Evolutionary conservation across 768 basidiomycete species (phyloP).

Genomic region (Hypsizygus marmoreus): DNA sequence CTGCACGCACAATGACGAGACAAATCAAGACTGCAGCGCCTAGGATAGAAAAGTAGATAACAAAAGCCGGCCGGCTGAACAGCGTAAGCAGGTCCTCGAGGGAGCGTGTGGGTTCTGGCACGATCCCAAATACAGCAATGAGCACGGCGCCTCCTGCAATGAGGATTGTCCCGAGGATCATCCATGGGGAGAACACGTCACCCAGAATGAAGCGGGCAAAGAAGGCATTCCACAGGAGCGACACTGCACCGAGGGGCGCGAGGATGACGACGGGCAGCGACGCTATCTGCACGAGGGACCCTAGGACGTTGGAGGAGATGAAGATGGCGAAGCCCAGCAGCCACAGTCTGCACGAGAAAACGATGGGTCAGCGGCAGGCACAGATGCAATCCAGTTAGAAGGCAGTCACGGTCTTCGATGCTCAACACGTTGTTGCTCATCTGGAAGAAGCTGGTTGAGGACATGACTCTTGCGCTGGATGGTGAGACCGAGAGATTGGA

Average conservation of each 20-base stretch:
- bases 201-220: conserved; percentile 85
- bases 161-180: conserved; percentile 83
- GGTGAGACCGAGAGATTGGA: conserved; percentile 90
- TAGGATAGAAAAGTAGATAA: conserved; percentile 79
- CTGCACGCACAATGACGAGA: conserved; percentile 59
- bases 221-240: conserved; percentile 92
- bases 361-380: neutral
- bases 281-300: conserved; percentile 90
- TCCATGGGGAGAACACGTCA: conserved; percentile 82
- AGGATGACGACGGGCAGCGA: conserved; percentile 94
- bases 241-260: conserved; percentile 90
- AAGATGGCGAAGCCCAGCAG: conserved; percentile 84
- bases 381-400: conserved; percentile 1
- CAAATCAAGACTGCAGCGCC: conserved; percentile 58
- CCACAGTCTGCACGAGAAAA: conserved; percentile 63
- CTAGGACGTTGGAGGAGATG: conserved; percentile 84
- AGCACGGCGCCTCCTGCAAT: conserved; percentile 88
- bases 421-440: conserved; percentile 63
- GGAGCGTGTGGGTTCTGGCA: conserved; percentile 83
- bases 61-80: conserved; percentile 75
- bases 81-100: conserved; percentile 81
- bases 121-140: conserved; percentile 90
- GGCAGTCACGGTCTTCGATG: conserved; percentile 74
- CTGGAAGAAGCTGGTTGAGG: conserved; percentile 72
- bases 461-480: conserved; percentile 95